phyloP scores from a whole-genome alignment of 768 basidiomycete species.

The Termitomyces sp. region DNA sequence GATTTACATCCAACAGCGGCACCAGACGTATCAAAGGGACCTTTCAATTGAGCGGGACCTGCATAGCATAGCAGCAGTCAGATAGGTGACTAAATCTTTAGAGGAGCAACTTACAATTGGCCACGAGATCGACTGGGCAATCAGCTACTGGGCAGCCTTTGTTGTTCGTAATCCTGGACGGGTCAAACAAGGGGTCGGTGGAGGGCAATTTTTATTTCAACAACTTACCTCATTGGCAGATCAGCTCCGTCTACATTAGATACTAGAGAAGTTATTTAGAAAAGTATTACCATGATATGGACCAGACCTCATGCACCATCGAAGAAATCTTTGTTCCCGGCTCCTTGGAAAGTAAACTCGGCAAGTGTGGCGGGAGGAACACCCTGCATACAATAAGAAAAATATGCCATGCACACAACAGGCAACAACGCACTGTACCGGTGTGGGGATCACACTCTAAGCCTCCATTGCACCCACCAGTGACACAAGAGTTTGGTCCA shows the following conservation, averaged over 20 bases:
- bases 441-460: slow-evolving; percentile 45
- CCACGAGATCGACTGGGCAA: slow-evolving; percentile 49
- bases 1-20: slow-evolving; percentile 49
- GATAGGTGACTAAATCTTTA: neutral
- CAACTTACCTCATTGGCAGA: slow-evolving; percentile 33
- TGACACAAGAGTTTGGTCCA: slow-evolving; percentile 28
- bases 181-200: neutral
- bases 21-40: slow-evolving; percentile 40
- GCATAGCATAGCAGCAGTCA: neutral
- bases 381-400: slow-evolving; percentile 25
- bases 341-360: slow-evolving; percentile 52
- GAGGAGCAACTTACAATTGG: slow-evolving; percentile 31
- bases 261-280: slow-evolving; percentile 23
- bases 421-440: slow-evolving; percentile 36
- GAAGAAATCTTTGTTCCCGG: slow-evolving; percentile 46
- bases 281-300: neutral
- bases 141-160: slow-evolving; percentile 39
- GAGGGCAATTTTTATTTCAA: neutral
- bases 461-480: slow-evolving; percentile 31
- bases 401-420: neutral
- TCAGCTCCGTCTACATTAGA: slow-evolving; percentile 59
- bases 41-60: slow-evolving; percentile 39
- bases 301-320: slow-evolving; percentile 38
- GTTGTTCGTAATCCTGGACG: slow-evolving; percentile 37
- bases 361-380: slow-evolving; percentile 66